Evolutionary conservation across 2,329 filamentous ascomycete genomes (phyloP).

Genomic region (Arthrobotrys entomopaga): DNA sequence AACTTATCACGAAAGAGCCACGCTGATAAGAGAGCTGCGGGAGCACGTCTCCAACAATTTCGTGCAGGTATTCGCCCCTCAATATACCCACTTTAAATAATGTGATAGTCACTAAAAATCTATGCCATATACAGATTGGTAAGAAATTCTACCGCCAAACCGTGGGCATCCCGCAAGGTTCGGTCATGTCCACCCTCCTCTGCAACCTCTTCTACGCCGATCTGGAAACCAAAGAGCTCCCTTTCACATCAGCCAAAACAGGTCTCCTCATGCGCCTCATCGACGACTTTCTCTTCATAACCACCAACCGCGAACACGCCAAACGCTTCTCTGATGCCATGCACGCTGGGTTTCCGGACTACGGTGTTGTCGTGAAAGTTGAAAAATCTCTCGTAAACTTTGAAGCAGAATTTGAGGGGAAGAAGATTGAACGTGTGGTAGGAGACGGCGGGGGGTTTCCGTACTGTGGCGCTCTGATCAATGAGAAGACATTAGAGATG

Average conservation of each 20-base stretch:
- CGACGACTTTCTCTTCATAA: conserved; percentile 93
- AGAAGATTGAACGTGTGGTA: conserved; percentile 66
- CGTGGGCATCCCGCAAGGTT: conserved; percentile 90
- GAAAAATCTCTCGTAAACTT: conserved; percentile 89
- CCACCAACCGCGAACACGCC: conserved; percentile 74
- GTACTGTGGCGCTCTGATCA: conserved; percentile 84
- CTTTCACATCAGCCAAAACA: conserved; percentile 69
- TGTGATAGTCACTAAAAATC: neutral
- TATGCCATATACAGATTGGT: conserved; percentile 70
- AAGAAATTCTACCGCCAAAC: conserved; percentile 89
- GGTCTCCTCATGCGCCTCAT: conserved; percentile 82
- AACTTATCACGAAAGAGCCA: conserved; percentile 68
- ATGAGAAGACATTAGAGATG: conserved; percentile 79
- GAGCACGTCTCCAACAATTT: conserved; percentile 87
- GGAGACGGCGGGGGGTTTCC: conserved; percentile 72
- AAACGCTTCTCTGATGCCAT: conserved; percentile 79
- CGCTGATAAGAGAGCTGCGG: conserved; percentile 75
- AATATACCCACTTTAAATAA: neutral
- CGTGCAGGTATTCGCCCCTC: conserved; percentile 68
- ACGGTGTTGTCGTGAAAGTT: conserved; percentile 80
- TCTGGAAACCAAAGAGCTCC: conserved; percentile 76
- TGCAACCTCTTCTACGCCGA: conserved; percentile 98
- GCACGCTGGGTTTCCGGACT: conserved; percentile 80
- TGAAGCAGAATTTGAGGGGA: conserved; percentile 69
- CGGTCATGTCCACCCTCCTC: conserved; percentile 82